phyloP scores from a whole-genome alignment of 306 rosid species.

The Sphenostylis stenocarpa region DNA sequence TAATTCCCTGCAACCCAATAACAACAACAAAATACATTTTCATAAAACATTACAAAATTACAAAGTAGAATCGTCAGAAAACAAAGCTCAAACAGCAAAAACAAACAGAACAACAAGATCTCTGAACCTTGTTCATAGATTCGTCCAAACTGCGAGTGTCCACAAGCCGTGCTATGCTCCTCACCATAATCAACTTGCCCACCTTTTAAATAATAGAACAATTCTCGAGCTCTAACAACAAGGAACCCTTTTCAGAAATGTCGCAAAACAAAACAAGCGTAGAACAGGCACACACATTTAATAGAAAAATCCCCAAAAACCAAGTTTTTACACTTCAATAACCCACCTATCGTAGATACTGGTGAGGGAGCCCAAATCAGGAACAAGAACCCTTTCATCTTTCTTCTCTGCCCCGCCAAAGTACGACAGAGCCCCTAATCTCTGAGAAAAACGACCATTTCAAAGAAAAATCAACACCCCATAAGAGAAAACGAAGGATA shows the following conservation, averaged over 20 bases:
- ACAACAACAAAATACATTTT: slow-evolving; percentile 19
- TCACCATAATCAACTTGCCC: slow-evolving; percentile 94
- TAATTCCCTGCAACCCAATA: slow-evolving; percentile 68
- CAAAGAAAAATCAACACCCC: neutral
- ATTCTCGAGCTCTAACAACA: slow-evolving; percentile 73
- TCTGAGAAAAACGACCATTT: slow-evolving; percentile 40
- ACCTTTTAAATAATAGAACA: slow-evolving; percentile 96
- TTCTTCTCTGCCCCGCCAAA: slow-evolving; percentile 98
- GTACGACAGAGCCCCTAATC: slow-evolving; percentile 83
- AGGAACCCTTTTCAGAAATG: neutral
- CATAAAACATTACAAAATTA: neutral
- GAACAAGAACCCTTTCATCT: slow-evolving; percentile 93
- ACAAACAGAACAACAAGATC: slow-evolving; percentile 26
- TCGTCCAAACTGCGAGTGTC: slow-evolving; percentile 84
- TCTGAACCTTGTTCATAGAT: slow-evolving; percentile 74
- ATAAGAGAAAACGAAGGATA: neutral
- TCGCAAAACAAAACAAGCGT: neutral
- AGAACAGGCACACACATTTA: neutral
- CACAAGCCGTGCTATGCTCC: slow-evolving; percentile 88
- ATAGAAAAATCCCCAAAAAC: neutral
- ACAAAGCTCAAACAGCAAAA: neutral
- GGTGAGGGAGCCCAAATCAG: slow-evolving; percentile 96
- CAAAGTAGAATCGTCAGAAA: neutral
- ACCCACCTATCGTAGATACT: slow-evolving; percentile 83
- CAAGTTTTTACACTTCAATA: neutral